Percentiles rank a stretch among this genome's conserved stretches.
These are phyloP conservation scores for Silybum marianum DNA, from an alignment of 129 eudicot species.

Conservation along the genomic window DNA sequence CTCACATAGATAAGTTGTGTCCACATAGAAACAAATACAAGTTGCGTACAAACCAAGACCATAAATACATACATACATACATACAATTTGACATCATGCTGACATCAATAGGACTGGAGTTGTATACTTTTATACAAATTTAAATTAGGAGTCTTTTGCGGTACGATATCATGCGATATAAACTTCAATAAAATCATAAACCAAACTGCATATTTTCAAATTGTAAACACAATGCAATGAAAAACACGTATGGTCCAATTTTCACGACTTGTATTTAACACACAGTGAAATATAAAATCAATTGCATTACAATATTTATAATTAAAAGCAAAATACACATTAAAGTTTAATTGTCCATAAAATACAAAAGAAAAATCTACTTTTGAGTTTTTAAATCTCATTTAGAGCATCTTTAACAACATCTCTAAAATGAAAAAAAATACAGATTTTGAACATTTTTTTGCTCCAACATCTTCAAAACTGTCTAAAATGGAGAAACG, in stretches of 20 bases:
- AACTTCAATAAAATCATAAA: no score
- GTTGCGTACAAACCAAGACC: slow-evolving; percentile 10
- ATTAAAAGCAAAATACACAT: no score
- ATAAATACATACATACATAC: background rate
- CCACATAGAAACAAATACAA: background rate
- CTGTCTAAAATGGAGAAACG: no score
- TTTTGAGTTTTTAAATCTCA: no score
- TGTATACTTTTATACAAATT: background rate
- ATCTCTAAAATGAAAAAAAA: no score
- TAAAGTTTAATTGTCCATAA: background rate
- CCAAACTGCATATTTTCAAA: no score
- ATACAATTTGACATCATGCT: background rate
- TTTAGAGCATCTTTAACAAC: no score
- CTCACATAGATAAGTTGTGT: background rate
- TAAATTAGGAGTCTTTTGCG: background rate
- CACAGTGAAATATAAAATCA: background rate
- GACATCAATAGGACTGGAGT: background rate
- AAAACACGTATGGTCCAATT: background rate
- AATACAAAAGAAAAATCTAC: background rate
- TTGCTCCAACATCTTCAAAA: no score
- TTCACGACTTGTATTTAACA: background rate
- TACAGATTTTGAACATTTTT: no score
- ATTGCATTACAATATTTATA: no score
- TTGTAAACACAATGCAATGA: background rate
- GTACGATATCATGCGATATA: no score